Base-by-base conservation (phyloP, 768 basidiomycete species). In the Mycena epipterygia region DNA sequence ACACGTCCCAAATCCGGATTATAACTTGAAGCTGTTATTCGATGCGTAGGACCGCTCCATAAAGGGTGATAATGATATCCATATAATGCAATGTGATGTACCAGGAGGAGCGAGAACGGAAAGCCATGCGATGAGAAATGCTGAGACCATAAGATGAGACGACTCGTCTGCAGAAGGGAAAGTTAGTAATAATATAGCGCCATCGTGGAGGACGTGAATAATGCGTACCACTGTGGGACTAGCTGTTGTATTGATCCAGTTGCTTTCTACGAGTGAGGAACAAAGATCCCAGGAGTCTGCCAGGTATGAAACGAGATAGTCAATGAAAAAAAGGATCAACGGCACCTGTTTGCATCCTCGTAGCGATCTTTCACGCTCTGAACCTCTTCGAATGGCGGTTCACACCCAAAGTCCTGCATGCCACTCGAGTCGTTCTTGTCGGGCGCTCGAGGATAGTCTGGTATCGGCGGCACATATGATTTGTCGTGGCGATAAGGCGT, bases 301-400 rank as follows among this genome's bases (percentile, higher is more conserved):
- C 56, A 41, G 56, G 59, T 17, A 53, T 62, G 39, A 71, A 53
- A 49, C 67, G 17, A 46, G 44, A 52, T 30, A 17, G 25, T 17
- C 64, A 29, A 59, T 9, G 41, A 37, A 53, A 23, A 19, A 11
- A 64, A 51, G 30, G 46, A 27, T 48, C 14, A 16, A 76, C 78
- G 60, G 46, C 41, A 91, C 93, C 83, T 91, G 77, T 94, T 94
- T 0, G 83, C 83, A 61, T 86, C 85, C 76, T 90, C 91, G 66
- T 94, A 94, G 17, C 84, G 86, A 67, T 90, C 85, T 51, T 83
- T 84, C 19, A 92, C 90, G 17, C 79, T 80, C 37, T 81, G 76
- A 1, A 81, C 79, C 77, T 91, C 88, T 58, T 86, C 61, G 12
- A 32, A 73, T 48, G 76, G 64, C 42, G 77, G 65, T 32, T 41